A percentile compares a stretch with the other conserved stretches of the same genome.
Evolutionary conservation across 2,329 filamentous ascomycete species (phyloP).

Genomic region (Epichloe gansuensis): DNA sequence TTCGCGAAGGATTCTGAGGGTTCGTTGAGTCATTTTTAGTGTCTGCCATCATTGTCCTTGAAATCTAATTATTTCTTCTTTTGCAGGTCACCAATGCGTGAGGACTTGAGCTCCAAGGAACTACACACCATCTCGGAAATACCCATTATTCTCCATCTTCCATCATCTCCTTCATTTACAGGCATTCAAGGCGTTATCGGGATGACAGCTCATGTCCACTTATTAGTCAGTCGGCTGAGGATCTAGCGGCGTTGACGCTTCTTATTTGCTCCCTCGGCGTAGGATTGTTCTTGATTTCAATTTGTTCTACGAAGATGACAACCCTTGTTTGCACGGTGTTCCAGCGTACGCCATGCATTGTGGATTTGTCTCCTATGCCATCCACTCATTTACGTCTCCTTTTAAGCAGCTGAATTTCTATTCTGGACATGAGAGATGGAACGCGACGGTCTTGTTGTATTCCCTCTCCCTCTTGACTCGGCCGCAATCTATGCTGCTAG

Average conservation of each 20-base stretch:
- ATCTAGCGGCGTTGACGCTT: slow-evolving; percentile 25
- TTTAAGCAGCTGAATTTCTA: slow-evolving; percentile 1
- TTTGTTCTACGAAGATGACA: slow-evolving; percentile 1
- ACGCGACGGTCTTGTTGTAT: background rate
- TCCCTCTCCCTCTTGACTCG: background rate
- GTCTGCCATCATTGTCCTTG: background rate
- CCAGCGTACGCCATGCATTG: background rate
- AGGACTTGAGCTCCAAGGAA: slow-evolving; percentile 13
- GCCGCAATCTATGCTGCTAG: background rate
- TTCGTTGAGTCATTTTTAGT: slow-evolving; percentile 30
- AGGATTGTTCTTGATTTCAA: slow-evolving; percentile 12
- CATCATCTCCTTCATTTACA: slow-evolving; percentile 13
- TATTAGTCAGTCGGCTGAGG: slow-evolving; percentile 20
- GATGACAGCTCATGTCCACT: slow-evolving; percentile 26
- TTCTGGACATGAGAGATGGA: slow-evolving; percentile 4
- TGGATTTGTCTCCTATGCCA: slow-evolving; percentile 1
- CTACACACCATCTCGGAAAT: slow-evolving; percentile 3
- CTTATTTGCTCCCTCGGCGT: slow-evolving; percentile 18
- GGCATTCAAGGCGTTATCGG: slow-evolving; percentile 32
- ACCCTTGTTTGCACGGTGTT: background rate
- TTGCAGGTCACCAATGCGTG: slow-evolving; percentile 46
- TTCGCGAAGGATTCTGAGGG: slow-evolving; percentile 88
- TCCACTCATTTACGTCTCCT: slow-evolving; percentile 5
- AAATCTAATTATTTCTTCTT: background rate
- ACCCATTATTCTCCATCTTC: slow-evolving; percentile 17